phyloP scores from a whole-genome alignment of 2,329 filamentous ascomycete genomes.

The Fusarium coicis region DNA sequence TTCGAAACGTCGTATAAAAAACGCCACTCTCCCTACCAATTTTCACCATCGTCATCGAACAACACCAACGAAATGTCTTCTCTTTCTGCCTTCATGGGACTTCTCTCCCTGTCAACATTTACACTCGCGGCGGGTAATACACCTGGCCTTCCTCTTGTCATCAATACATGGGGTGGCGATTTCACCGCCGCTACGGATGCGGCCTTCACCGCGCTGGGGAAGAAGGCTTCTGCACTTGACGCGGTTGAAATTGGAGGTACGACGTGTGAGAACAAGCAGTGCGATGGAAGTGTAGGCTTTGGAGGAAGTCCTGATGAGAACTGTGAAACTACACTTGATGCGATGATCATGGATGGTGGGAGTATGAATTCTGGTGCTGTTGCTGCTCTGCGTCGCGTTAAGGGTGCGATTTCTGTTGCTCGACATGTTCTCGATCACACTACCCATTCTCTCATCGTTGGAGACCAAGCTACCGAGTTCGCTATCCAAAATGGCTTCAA shows the following conservation, averaged over 20 bases:
- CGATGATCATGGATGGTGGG: slow-evolving; percentile 67
- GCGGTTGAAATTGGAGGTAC: slow-evolving; percentile 63
- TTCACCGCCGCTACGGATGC: slow-evolving; percentile 64
- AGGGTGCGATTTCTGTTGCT: slow-evolving; percentile 61
- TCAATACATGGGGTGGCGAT: slow-evolving; percentile 66
- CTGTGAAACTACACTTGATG: slow-evolving; percentile 68
- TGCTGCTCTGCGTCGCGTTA: slow-evolving; percentile 60
- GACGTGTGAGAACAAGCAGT: slow-evolving; percentile 63
- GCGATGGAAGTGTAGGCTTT: slow-evolving; percentile 65
- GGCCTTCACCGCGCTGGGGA: slow-evolving; percentile 55
- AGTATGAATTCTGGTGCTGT: slow-evolving; percentile 66
- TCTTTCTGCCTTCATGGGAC: neutral
- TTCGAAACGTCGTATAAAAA: slow-evolving; percentile 25
- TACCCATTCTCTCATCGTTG: slow-evolving; percentile 61
- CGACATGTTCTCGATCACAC: slow-evolving; percentile 63
- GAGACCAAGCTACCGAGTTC: slow-evolving; percentile 64
- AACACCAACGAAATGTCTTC: slow-evolving; percentile 8
- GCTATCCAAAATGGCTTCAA: slow-evolving; percentile 62
- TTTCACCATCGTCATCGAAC: neutral
- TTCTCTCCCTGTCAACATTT: slow-evolving; percentile 23
- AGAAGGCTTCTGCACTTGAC: slow-evolving; percentile 56
- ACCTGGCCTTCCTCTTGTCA: slow-evolving; percentile 59
- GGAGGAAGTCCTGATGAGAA: slow-evolving; percentile 66
- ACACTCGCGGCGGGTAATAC: slow-evolving; percentile 41
- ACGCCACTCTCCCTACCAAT: slow-evolving; percentile 17